These are phyloP conservation scores for Colletotrichum higginsianum DNA, from an alignment of 2,329 filamentous ascomycete species.

Conservation along the genomic window DNA sequence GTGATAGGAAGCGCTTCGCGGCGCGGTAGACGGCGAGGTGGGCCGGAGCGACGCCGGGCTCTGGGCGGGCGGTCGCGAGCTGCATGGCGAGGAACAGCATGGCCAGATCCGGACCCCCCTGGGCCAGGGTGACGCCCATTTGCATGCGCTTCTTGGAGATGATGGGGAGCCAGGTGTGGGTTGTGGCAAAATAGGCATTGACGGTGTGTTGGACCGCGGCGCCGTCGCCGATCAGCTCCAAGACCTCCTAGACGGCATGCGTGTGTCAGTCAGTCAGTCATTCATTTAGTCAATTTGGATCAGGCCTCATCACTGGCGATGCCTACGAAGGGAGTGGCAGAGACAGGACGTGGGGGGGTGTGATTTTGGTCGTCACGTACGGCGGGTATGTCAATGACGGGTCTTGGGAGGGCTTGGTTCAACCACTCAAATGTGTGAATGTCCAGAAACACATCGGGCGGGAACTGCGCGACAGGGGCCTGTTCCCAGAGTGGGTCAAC, in stretches of 20 bases:
- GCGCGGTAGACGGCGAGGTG: slow-evolving; percentile 58
- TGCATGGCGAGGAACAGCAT: slow-evolving; percentile 66
- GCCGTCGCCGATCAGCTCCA: slow-evolving; percentile 56
- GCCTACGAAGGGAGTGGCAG: no score
- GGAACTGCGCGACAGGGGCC: slow-evolving; percentile 49
- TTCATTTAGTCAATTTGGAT: neutral
- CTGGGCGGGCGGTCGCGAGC: slow-evolving; percentile 56
- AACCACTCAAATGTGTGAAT: slow-evolving; percentile 55
- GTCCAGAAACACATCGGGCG: slow-evolving; percentile 61
- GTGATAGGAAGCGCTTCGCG: slow-evolving; percentile 58
- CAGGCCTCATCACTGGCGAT: neutral
- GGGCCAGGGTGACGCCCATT: slow-evolving; percentile 57
- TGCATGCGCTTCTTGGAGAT: slow-evolving; percentile 62
- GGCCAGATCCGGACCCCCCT: slow-evolving; percentile 62
- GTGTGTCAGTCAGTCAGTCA: neutral
- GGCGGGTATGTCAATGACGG: slow-evolving; percentile 55
- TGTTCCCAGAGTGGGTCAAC: slow-evolving; percentile 28
- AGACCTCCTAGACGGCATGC: slow-evolving; percentile 51
- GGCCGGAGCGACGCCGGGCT: slow-evolving; percentile 52
- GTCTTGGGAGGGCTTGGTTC: slow-evolving; percentile 55
- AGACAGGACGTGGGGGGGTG: neutral
- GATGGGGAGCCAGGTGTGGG: slow-evolving; percentile 65
- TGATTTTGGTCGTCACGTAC: slow-evolving; percentile 49
- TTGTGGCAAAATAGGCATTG: slow-evolving; percentile 58
- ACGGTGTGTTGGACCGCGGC: slow-evolving; percentile 55